Conservation (phyloP, 1,284 basidiomycete genomes). For the Ceratobasidium papillatum region DNA sequence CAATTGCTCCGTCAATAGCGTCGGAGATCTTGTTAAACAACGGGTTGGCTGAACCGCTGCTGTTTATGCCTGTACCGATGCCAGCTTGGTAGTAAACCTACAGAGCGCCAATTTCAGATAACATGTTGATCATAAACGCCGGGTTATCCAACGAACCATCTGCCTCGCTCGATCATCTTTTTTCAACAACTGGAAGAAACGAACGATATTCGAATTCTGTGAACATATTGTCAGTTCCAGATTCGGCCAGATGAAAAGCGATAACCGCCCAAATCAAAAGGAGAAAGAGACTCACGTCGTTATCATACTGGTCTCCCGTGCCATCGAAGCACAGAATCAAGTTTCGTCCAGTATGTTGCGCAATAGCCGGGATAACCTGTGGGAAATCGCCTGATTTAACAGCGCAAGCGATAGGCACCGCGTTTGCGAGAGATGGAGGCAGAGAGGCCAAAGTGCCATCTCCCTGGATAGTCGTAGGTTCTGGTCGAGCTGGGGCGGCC, state of each 20-base stretch:
- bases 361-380: slow-evolving; percentile 26
- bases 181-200: slow-evolving; percentile 40
- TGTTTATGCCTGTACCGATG: slow-evolving; percentile 39
- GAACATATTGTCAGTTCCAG: not conserved
- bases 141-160: not conserved
- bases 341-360: slow-evolving; percentile 12
- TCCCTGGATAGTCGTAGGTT: slow-evolving; percentile 16
- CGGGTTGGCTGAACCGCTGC: slow-evolving; percentile 1
- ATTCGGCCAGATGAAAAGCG: too few species aligned
- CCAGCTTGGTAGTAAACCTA: slow-evolving; percentile 45
- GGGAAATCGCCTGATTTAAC: slow-evolving; percentile 3
- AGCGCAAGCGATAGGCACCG: not conserved
- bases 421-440: not conserved
- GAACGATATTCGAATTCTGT: slow-evolving; percentile 42
- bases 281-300: slow-evolving; percentile 10
- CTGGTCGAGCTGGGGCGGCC: slow-evolving; percentile 11
- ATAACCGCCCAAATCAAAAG: not conserved
- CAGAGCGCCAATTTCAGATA: not conserved
- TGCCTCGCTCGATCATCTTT: slow-evolving; percentile 38
- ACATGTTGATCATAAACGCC: not conserved
- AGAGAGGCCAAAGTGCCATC: not conserved
- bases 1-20: slow-evolving; percentile 6
- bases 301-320: slow-evolving; percentile 43
- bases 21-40: slow-evolving; percentile 17
- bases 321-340: slow-evolving; percentile 46